Conservation (phyloP, 2,329 filamentous ascomycete species). For the Hypoxylon sp. region DNA sequence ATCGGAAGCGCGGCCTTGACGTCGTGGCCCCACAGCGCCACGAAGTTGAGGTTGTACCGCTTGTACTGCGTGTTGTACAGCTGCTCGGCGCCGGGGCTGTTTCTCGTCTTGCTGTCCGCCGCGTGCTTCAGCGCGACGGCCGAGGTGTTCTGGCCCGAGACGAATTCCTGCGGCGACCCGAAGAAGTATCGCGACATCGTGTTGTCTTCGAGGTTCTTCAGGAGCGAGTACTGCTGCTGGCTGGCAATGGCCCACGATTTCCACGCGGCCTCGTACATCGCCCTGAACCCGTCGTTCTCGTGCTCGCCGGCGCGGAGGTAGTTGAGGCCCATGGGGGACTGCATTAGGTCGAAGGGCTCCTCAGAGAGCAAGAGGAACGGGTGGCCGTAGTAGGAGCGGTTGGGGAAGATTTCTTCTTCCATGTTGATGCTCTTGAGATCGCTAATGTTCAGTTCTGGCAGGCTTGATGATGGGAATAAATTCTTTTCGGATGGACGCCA, state of each 20-base stretch:
- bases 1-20: constrained; percentile 56
- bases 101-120: constrained; percentile 20
- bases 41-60: constrained; percentile 62
- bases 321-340: constrained; percentile 57
- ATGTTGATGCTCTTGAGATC: constrained; percentile 21
- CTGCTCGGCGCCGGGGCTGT: constrained; percentile 43
- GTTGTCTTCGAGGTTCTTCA: constrained; percentile 59
- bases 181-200: constrained; percentile 59
- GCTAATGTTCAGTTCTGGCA: constrained; percentile 35
- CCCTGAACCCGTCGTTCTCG: constrained; percentile 33
- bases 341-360: constrained; percentile 48
- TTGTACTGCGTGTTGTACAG: constrained; percentile 58
- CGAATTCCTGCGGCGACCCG: constrained; percentile 42
- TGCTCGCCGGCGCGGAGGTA: constrained; percentile 38
- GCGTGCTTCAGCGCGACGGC: constrained; percentile 24
- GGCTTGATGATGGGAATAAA: constrained; percentile 27
- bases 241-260: constrained; percentile 60
- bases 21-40: constrained; percentile 61
- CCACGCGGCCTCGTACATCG: constrained; percentile 52
- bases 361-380: constrained; percentile 60
- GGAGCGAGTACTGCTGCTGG: constrained; percentile 57
- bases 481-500: constrained; percentile 52
- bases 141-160: constrained; percentile 24
- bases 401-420: constrained; percentile 42
- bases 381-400: constrained; percentile 52